phyloP scores from a whole-genome alignment of 441 rosid genomes.

The Arabidopsis lyrata region DNA sequence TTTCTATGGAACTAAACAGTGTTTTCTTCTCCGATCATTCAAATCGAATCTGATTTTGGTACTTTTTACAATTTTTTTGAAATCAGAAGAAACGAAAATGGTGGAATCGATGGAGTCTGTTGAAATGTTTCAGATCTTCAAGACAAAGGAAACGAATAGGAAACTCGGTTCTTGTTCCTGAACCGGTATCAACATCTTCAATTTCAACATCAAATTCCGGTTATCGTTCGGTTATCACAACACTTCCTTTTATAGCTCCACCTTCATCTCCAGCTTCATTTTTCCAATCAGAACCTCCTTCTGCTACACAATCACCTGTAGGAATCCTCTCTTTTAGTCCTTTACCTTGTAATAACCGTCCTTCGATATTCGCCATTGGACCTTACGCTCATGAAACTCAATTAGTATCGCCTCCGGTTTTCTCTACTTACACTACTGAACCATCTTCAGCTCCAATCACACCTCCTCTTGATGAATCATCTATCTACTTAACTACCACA shows the following conservation, averaged over 20 bases:
- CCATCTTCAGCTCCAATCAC: constrained; percentile 96
- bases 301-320: constrained; percentile 82
- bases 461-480: constrained; percentile 83
- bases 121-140: constrained; percentile 80
- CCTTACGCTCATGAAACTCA: constrained; percentile 96
- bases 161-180: constrained; percentile 68
- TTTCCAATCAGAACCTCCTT: constrained; percentile 90
- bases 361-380: constrained; percentile 90
- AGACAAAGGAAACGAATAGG: constrained; percentile 71
- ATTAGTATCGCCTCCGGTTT: constrained; percentile 91
- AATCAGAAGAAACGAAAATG: constrained; percentile 73
- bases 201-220: constrained; percentile 47
- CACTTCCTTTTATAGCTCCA: constrained; percentile 87
- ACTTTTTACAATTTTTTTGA: background rate
- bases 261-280: constrained; percentile 98
- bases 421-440: constrained; percentile 89
- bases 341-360: constrained; percentile 61
- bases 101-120: constrained; percentile 68
- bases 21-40: constrained; percentile 17
- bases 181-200: constrained; percentile 42
- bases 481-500: constrained; percentile 67
- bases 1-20: constrained; percentile 31
- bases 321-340: constrained; percentile 69
- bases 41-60: constrained; percentile 12
- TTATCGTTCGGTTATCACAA: constrained; percentile 46